Evolutionary conservation across 2,329 filamentous ascomycete genomes (phyloP), one percentile per base, ranked within the genome.

Genomic region (Penicillium sclerotigenum): DNA sequence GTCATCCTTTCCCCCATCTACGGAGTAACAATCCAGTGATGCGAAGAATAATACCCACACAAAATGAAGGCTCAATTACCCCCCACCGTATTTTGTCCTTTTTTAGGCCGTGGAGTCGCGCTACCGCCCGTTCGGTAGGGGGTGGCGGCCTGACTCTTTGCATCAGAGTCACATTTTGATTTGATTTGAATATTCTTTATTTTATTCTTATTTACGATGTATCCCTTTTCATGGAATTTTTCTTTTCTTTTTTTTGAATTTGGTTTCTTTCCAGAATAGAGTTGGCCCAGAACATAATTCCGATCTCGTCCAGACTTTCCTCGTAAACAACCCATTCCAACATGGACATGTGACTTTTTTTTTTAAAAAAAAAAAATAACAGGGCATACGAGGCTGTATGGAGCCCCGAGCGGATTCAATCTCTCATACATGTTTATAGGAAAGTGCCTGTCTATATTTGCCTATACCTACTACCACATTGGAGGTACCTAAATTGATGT

Each of bases 101-200:
- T 50, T 54, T 50, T 50, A 52, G 51, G 51, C 57, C 57, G 53
- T 61, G 57, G 52, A 62, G 57, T 60, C 55, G 56, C 65, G 60
- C 61, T 68, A 63, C 59, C 62, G 57, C 58, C 57, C 59, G 61
- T 59, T 59, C 61, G 63, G 61, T 65, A 70, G 68, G 68, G 68
- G 68, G 68, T 71, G 68, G 68, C 68, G 66, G 65, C 59, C 60
- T 63, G 29, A 49, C 38, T 28, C 34, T 47, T 47, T 56, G 49
- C 52, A 57, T 47, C 48, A 43, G 48, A 24, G 37, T 54, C 52
- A 54, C 52, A 54, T 49, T 54, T 49, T 49, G 40, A 47, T 36
- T 50, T 54, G 22, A 42, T 40, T 47, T 53, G 33, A 46, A 47
- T 52, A 57, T 41, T 24, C 45, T 46, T 43, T 31, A 42, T 46